Percentiles rank a stretch among this genome's conserved stretches.
phyloP scores from a whole-genome alignment of 1,284 basidiomycete species.

The Cryptococcus neoformans region DNA sequence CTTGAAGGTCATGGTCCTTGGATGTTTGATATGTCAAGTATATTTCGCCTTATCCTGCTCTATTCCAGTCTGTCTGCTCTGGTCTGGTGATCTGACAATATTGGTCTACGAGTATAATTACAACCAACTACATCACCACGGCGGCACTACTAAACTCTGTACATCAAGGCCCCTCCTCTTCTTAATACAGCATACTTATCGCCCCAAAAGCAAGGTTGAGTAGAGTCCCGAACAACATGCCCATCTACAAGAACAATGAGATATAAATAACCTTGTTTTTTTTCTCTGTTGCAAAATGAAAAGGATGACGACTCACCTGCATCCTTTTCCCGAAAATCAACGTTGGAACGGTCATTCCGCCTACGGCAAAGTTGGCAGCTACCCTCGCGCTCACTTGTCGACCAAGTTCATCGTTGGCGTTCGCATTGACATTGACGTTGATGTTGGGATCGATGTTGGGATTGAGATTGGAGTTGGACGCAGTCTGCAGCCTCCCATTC shows the following conservation, averaged over 20 bases:
- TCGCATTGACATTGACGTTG: background rate
- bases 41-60: too few species aligned
- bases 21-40: background rate
- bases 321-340: constrained; percentile 43
- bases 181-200: constrained; percentile 30
- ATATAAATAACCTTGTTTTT: background rate
- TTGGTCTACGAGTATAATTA: too few species aligned
- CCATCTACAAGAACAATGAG: constrained; percentile 28
- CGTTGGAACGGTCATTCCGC: constrained; percentile 26
- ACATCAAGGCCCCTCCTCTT: too few species aligned
- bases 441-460: background rate
- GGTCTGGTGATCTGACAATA: too few species aligned
- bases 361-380: constrained; percentile 23
- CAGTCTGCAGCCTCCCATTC: background rate
- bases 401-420: background rate
- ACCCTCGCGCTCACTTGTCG: constrained; percentile 16
- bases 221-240: constrained; percentile 39
- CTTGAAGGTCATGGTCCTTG: background rate
- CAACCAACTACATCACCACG: too few species aligned
- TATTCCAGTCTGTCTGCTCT: too few species aligned
- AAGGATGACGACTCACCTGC: constrained; percentile 30
- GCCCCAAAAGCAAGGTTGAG: constrained; percentile 42
- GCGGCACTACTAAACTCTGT: too few species aligned
- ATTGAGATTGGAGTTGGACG: background rate
- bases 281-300: background rate